Evolutionary conservation across 2,329 filamentous ascomycete species (phyloP), one percentile per base, ranked within the genome.

Genomic region (Penicillium sp.): DNA sequence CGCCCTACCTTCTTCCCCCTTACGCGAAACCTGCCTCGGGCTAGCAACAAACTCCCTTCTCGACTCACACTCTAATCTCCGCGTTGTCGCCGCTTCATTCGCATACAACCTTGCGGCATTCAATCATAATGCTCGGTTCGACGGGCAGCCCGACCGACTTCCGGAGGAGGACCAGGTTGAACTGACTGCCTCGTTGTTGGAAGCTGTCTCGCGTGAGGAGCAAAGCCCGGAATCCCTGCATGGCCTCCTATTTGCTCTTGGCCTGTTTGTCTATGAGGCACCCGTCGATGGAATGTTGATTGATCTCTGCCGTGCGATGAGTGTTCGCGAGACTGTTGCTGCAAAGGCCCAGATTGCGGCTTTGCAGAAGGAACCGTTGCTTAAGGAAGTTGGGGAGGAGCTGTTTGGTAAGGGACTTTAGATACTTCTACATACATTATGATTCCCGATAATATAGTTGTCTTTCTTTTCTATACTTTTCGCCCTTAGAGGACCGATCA

Each of bases 21-120:
- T 92, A 52, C 84, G 86, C 5, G 73, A 79, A 1, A 81, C 86
- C 0, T 79, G 94, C 31, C 86, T 90, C 1, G 81, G 85, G 60
- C 82, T 97, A 14, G 83, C 95, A 20, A 90, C 91, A 0, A 86
- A 87, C 1, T 91, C 89, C 62, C 87, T 98, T 28, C 83, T 97
- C 0, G 92, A 96, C 67, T 86, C 88, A 34, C 84, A 84, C 49
- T 88, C 95, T 67, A 92, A 88, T 55, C 84, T 94, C 2, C 87
- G 93, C 43, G 90, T 94, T 3, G 90, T 92, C 1, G 91, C 93
- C 0, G 88, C 93, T 0, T 91, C 89, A 1, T 82, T 98, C 2
- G 85, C 93, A 0, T 95, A 92, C 79, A 97, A 98, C 66, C 76
- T 98, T 0, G 84, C 91, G 0, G 80, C 88, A 0, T 84, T 87